A percentile compares a stretch with the other conserved stretches of the same genome.
phyloP scores from a whole-genome alignment of 768 basidiomycete species.

The Scleroderma bovista region DNA sequence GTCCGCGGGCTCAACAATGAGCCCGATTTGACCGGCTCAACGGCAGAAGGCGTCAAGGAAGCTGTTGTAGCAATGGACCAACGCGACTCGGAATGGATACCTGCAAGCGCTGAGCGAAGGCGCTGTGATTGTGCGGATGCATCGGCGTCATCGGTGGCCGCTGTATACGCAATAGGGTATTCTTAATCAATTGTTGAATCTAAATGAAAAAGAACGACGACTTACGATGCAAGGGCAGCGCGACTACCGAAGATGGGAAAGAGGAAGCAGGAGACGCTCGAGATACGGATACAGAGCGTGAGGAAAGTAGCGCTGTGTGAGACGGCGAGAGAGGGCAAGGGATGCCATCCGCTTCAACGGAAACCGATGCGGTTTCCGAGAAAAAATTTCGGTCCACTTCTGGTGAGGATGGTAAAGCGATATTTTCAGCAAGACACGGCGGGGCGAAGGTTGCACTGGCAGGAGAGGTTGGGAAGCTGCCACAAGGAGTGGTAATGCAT shows the following conservation, averaged over 20 bases:
- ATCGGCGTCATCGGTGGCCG: neutral
- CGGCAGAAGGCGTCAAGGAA: conserved; percentile 16
- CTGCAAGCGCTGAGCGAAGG: conserved; percentile 1
- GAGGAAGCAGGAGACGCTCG: neutral
- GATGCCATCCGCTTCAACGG: neutral
- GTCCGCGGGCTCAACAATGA: conserved; percentile 7
- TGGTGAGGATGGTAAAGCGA: conserved; percentile 23
- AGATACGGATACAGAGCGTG: neutral
- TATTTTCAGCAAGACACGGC: conserved; percentile 18
- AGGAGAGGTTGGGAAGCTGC: conserved; percentile 20
- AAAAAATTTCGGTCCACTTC: conserved; percentile 7
- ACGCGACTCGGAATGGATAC: conserved; percentile 7
- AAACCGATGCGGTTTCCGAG: neutral
- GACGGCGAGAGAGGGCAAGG: conserved; percentile 3
- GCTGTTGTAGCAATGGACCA: conserved; percentile 31
- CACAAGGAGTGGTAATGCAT: conserved; percentile 17
- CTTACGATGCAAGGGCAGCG: neutral
- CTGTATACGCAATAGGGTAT: neutral
- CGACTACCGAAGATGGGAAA: neutral
- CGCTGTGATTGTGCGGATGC: neutral
- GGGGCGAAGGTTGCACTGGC: conserved; percentile 12
- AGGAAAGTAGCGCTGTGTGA: neutral
- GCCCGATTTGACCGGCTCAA: conserved; percentile 6
- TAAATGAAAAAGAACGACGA: neutral
- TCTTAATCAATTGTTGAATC: neutral